Conservation (phyloP, 805 yeast species). For the Teunomyces funiuensis region DNA sequence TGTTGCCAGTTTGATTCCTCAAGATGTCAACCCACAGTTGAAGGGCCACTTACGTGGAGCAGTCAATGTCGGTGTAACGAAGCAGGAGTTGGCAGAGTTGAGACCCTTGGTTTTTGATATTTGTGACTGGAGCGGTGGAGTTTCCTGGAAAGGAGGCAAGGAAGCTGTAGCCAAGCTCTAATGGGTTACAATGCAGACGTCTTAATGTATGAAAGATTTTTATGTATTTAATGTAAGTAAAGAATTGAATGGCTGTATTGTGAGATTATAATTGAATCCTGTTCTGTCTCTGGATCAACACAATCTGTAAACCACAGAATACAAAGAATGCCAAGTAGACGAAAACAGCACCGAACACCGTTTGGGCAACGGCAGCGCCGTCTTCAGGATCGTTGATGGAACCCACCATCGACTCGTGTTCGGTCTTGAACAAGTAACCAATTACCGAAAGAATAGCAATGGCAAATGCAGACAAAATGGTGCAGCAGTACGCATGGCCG, state of each 20-base stretch:
- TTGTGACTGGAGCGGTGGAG: conserved; percentile 71
- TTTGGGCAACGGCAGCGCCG: conserved; percentile 90
- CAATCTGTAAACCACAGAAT: conserved; percentile 87
- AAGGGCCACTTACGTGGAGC: conserved; percentile 92
- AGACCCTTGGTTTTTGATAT: conserved; percentile 63
- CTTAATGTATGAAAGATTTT: not conserved
- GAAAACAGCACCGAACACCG: conserved; percentile 85
- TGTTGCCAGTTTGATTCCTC: conserved; percentile 81
- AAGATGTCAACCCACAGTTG: conserved; percentile 89
- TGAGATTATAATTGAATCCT: conserved; percentile 49
- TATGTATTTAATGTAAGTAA: conserved; percentile 1
- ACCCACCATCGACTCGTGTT: conserved; percentile 92
- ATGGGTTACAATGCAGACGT: not conserved
- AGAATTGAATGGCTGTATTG: not conserved
- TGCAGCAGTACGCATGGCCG: conserved; percentile 93
- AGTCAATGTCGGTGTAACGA: conserved; percentile 68
- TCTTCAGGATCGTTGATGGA: conserved; percentile 88
- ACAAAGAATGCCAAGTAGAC: conserved; percentile 78
- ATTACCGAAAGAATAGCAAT: conserved; percentile 81
- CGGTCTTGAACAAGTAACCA: conserved; percentile 75
- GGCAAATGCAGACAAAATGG: conserved; percentile 89
- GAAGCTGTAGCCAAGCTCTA: conserved; percentile 54
- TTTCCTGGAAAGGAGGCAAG: conserved; percentile 49
- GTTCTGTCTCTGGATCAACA: conserved; percentile 59
- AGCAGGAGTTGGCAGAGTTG: conserved; percentile 59